These are phyloP conservation scores for Isoetes taiwanensis DNA, from an alignment of 75 land plant genomes.

Conservation along the genomic window DNA sequence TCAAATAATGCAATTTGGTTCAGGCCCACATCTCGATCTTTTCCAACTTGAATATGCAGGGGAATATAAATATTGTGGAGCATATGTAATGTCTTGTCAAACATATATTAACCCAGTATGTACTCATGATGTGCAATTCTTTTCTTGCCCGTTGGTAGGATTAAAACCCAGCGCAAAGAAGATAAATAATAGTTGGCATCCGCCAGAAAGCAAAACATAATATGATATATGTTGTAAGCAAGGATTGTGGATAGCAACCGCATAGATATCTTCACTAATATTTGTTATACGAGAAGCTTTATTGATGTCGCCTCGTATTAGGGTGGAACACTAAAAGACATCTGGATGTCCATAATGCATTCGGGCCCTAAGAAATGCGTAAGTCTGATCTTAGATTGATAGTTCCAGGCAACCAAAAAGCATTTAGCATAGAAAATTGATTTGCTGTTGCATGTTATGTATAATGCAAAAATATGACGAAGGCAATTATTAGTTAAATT, in stretches of 20 bases:
- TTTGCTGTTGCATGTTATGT: too few species aligned
- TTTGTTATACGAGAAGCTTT: neutral
- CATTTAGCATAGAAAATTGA: too few species aligned
- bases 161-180: neutral
- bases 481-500: too few species aligned
- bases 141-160: neutral
- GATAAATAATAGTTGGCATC: neutral
- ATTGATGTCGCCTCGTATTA: constrained; percentile 2
- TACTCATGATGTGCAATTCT: neutral
- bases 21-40: constrained; percentile 1
- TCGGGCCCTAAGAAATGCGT: too few species aligned
- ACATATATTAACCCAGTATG: too few species aligned
- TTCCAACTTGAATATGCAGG: too few species aligned
- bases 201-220: neutral
- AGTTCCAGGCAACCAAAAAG: too few species aligned
- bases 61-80: too few species aligned
- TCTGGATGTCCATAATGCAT: constrained; percentile 5
- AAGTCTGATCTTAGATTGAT: too few species aligned
- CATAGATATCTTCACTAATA: constrained; percentile 3
- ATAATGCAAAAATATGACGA: too few species aligned
- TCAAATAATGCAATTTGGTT: neutral
- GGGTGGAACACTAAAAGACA: neutral
- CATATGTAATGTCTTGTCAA: too few species aligned
- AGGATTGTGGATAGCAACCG: neutral
- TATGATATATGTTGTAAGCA: neutral